A percentile compares a stretch with the other conserved stretches of the same genome.
These are phyloP conservation scores for Suillus decipiens DNA, from an alignment of 768 basidiomycete genomes.

Conservation along the genomic window DNA sequence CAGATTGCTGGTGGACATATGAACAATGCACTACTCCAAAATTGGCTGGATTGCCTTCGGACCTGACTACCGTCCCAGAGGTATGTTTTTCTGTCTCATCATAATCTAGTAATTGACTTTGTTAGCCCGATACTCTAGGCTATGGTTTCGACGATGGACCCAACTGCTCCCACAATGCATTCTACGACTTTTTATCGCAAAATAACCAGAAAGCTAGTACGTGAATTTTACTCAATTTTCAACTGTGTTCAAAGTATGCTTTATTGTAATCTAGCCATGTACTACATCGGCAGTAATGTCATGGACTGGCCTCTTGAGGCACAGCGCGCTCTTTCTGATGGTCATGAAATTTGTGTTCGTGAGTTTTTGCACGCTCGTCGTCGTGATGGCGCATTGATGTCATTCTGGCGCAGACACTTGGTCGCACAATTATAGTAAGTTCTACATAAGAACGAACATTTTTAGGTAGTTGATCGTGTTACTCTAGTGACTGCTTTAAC, in stretches of 20 bases:
- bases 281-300: slow-evolving; percentile 61
- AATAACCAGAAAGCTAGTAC: slow-evolving; percentile 63
- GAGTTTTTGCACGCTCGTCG: slow-evolving; percentile 33
- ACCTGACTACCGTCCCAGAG: slow-evolving; percentile 50
- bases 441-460: not conserved
- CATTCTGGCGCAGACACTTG: slow-evolving; percentile 26
- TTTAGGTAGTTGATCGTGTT: not conserved
- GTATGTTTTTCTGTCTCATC: slow-evolving; percentile 25
- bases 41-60: slow-evolving; percentile 40
- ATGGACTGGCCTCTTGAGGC: slow-evolving; percentile 58
- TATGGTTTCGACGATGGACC: slow-evolving; percentile 69
- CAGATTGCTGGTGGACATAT: slow-evolving; percentile 49
- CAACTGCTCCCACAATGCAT: slow-evolving; percentile 63
- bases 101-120: not conserved
- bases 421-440: slow-evolving; percentile 49
- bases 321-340: slow-evolving; percentile 52
- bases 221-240: slow-evolving; percentile 23
- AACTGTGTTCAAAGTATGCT: not conserved
- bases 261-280: slow-evolving; percentile 47
- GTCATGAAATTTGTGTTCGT: slow-evolving; percentile 65
- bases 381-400: not conserved
- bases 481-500: slow-evolving; percentile 54
- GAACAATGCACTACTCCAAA: slow-evolving; percentile 51
- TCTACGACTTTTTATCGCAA: slow-evolving; percentile 53
- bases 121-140: slow-evolving; percentile 54